These are phyloP conservation scores for Penicillium arizonense DNA, from an alignment of 495 filamentous ascomycete genomes.

Conservation along the genomic window DNA sequence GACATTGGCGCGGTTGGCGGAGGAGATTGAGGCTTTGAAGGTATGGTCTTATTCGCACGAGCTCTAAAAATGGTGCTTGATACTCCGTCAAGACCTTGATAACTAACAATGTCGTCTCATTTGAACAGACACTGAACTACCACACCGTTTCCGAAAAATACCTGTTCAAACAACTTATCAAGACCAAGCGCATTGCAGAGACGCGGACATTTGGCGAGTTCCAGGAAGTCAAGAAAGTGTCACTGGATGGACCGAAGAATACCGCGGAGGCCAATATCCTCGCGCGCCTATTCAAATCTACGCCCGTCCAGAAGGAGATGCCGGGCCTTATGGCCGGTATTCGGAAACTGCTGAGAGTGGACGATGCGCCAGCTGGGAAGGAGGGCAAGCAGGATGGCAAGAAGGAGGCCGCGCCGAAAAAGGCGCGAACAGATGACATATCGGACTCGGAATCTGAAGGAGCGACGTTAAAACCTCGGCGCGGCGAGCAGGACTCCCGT, in stretches of 20 bases:
- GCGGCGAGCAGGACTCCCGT: slow-evolving; percentile 18
- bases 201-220: slow-evolving; percentile 44
- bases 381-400: slow-evolving; percentile 18
- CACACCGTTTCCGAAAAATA: slow-evolving; percentile 62
- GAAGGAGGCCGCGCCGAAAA: slow-evolving; percentile 20
- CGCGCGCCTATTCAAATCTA: slow-evolving; percentile 76
- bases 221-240: slow-evolving; percentile 30
- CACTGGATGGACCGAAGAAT: slow-evolving; percentile 41
- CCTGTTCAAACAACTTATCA: slow-evolving; percentile 71
- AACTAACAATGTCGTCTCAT: not conserved
- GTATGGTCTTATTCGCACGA: slow-evolving; percentile 30
- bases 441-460: slow-evolving; percentile 13
- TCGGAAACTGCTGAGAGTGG: slow-evolving; percentile 57
- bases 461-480: slow-evolving; percentile 6
- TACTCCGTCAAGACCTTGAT: too few species aligned
- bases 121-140: slow-evolving; percentile 58
- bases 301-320: slow-evolving; percentile 67
- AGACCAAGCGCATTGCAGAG: slow-evolving; percentile 66
- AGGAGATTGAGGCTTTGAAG: slow-evolving; percentile 76
- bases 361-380: slow-evolving; percentile 40
- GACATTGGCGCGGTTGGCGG: slow-evolving; percentile 57
- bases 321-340: slow-evolving; percentile 61
- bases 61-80: too few species aligned
- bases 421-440: slow-evolving; percentile 8
- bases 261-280: slow-evolving; percentile 69